phyloP scores from a whole-genome alignment of 371 early-diverging fungal species.

The Apophysomyces ossiformis region DNA sequence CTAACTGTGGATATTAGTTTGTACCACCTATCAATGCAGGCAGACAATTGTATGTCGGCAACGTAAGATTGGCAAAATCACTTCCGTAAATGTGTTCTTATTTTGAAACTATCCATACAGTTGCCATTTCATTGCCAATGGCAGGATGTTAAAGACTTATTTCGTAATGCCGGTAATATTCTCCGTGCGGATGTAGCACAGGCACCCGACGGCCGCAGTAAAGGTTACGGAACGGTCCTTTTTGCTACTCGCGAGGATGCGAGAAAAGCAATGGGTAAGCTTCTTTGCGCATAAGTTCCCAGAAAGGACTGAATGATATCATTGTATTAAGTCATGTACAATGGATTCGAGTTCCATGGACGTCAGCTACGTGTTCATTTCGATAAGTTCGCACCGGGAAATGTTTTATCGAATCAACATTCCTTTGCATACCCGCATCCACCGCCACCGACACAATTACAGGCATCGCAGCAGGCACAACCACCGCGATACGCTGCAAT shows the following conservation, averaged over 20 bases:
- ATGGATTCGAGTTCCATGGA: conserved; percentile 50
- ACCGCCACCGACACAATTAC: conserved; percentile 16
- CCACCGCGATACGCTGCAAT: conserved; percentile 2
- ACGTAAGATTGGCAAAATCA: conserved; percentile 41
- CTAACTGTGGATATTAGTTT: neutral
- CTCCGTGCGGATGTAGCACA: conserved; percentile 69
- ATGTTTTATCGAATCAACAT: conserved; percentile 1
- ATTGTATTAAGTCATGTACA: conserved; percentile 38
- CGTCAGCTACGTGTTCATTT: conserved; percentile 50
- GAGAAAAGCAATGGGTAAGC: conserved; percentile 52
- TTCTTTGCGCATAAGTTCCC: neutral
- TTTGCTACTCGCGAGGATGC: conserved; percentile 72
- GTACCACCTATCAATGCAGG: conserved; percentile 25
- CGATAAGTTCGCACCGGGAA: conserved; percentile 40
- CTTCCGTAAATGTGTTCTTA: neutral
- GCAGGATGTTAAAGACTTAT: conserved; percentile 82
- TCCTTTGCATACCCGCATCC: neutral
- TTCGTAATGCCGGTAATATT: conserved; percentile 71
- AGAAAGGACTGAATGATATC: neutral
- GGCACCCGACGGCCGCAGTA: conserved; percentile 64
- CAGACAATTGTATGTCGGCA: conserved; percentile 71
- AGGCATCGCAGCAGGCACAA: conserved; percentile 6
- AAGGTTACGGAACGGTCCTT: conserved; percentile 74
- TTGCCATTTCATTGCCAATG: conserved; percentile 71
- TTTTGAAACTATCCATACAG: conserved; percentile 23